phyloP scores from a whole-genome alignment of 768 basidiomycete genomes.

The Suillus brevipes region DNA sequence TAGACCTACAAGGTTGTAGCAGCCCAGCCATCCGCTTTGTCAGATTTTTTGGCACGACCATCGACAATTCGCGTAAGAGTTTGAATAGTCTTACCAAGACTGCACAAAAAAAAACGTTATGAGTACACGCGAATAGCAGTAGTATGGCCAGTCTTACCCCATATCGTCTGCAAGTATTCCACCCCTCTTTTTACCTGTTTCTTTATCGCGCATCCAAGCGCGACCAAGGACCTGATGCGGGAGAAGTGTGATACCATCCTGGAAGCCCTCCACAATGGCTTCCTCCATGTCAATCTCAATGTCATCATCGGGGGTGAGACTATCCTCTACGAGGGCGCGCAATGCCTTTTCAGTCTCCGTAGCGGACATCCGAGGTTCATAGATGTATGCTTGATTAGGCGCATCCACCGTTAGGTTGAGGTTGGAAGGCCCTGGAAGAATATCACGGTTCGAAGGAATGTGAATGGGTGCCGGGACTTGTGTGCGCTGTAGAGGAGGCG shows the following conservation, averaged over 20 bases:
- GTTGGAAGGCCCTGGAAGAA: slow-evolving; percentile 16
- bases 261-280: slow-evolving; percentile 76
- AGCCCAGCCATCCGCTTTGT: slow-evolving; percentile 71
- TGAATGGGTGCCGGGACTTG: slow-evolving; percentile 36
- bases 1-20: slow-evolving; percentile 64
- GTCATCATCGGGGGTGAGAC: slow-evolving; percentile 52
- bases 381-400: slow-evolving; percentile 24
- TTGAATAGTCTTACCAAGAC: slow-evolving; percentile 90
- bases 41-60: slow-evolving; percentile 66
- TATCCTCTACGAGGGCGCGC: slow-evolving; percentile 71
- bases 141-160: slow-evolving; percentile 50
- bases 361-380: slow-evolving; percentile 38
- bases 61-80: slow-evolving; percentile 86
- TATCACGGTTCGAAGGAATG: slow-evolving; percentile 21
- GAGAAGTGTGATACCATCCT: slow-evolving; percentile 64
- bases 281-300: slow-evolving; percentile 64
- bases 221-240: slow-evolving; percentile 89
- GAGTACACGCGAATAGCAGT: background rate
- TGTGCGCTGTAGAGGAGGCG: slow-evolving; percentile 18
- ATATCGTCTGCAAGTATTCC: slow-evolving; percentile 93
- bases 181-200: slow-evolving; percentile 74
- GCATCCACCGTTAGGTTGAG: slow-evolving; percentile 29
- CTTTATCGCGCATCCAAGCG: slow-evolving; percentile 85
- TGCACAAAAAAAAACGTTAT: slow-evolving; percentile 24
- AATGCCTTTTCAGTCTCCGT: slow-evolving; percentile 77